Evolutionary conservation across 1,284 basidiomycete species (phyloP).

Genomic region (Leucoagaricus sp.): DNA sequence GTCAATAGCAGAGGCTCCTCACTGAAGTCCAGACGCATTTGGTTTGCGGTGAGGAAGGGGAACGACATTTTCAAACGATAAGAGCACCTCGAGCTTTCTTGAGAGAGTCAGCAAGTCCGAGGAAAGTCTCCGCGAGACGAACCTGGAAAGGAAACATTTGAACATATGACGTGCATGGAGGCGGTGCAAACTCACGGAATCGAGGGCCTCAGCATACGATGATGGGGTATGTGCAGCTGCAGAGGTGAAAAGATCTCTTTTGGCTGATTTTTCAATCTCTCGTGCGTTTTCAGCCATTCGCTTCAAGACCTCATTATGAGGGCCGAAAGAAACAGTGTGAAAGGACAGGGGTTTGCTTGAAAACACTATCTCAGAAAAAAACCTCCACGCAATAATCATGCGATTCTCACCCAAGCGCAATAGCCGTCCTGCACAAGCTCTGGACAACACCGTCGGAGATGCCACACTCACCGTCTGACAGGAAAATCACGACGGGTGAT

Average conservation of each 20-base stretch:
- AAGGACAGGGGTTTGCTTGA: conserved; percentile 63
- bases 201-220: conserved; percentile 53
- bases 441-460: conserved; percentile 45
- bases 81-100: conserved; percentile 49
- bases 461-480: conserved; percentile 58
- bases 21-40: no score
- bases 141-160: conserved; percentile 37
- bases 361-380: no score
- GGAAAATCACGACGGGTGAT: conserved; percentile 61
- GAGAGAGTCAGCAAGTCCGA: conserved; percentile 62
- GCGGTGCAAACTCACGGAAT: conserved; percentile 43
- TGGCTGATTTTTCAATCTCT: conserved; percentile 49
- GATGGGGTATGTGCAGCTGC: conserved; percentile 41
- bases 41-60: no score
- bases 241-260: conserved; percentile 43
- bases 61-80: neutral
- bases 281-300: conserved; percentile 56
- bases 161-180: neutral
- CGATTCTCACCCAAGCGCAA: conserved; percentile 47
- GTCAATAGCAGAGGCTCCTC: no score
- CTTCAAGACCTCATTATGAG: conserved; percentile 37
- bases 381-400: neutral
- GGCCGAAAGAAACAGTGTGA: conserved; percentile 60
- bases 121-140: conserved; percentile 58
- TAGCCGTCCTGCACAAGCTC: conserved; percentile 45